A percentile compares a stretch with the other conserved stretches of the same genome.
These are phyloP conservation scores for Carex myosuroides DNA, from an alignment of 176 grass and related monocot species.

Conservation along the genomic window DNA sequence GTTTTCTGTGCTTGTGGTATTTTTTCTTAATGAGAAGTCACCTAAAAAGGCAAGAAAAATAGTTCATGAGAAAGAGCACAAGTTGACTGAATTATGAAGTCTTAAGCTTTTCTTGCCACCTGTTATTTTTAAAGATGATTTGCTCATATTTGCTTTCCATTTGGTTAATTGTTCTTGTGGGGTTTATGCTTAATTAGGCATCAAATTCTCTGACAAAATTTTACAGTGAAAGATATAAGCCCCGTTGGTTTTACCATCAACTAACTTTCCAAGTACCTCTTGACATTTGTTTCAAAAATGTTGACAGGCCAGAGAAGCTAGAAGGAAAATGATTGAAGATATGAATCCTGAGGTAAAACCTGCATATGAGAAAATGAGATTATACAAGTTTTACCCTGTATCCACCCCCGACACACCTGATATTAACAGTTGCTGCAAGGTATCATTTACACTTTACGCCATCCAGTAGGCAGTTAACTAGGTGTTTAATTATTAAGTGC, in stretches of 20 bases:
- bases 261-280: background rate
- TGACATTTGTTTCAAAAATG: slow-evolving; percentile 9
- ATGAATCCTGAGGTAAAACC: slow-evolving; percentile 65
- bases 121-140: background rate
- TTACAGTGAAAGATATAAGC: background rate
- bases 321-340: slow-evolving; percentile 68
- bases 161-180: background rate
- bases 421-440: slow-evolving; percentile 66
- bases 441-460: background rate
- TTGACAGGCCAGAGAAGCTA: slow-evolving; percentile 68
- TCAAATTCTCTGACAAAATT: background rate
- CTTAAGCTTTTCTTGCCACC: background rate
- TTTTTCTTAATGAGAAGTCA: background rate
- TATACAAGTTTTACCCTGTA: slow-evolving; percentile 91
- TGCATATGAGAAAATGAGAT: slow-evolving; percentile 60
- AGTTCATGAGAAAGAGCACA: background rate
- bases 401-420: slow-evolving; percentile 61
- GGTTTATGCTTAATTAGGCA: background rate
- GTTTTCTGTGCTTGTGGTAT: background rate
- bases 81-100: too few relatives aligned
- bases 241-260: background rate
- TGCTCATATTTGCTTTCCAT: background rate
- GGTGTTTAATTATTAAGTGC: background rate
- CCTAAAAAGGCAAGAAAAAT: background rate
- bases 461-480: background rate